Evolutionary conservation across 306 rosid genomes (phyloP), one percentile per base, ranked within the genome.

Genomic region (Lathyrus tuberosus): DNA sequence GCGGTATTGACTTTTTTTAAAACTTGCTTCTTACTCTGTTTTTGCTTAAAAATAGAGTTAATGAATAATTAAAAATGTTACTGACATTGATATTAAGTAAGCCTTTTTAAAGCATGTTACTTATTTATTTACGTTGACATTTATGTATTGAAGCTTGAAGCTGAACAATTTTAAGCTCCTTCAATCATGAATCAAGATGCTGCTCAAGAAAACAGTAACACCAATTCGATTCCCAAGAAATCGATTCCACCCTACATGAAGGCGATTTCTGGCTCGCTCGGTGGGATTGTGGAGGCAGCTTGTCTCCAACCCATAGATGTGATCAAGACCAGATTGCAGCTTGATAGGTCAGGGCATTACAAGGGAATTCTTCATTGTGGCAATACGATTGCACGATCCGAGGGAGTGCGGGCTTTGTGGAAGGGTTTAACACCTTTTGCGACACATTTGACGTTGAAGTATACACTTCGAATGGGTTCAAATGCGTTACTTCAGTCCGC

Each of bases 381-480:
- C 31, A 1, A 89, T 44, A 94, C 96, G 5, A 84, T 91, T 46
- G 0, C 80, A 1, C 85, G 71, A 5, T 78, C 97, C 3, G 99
- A 94, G 81, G 98, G 98, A 41, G 88, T 94, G 11, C 78, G 95
- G 30, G 98, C 98, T 43, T 77, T 94, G 22, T 94, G 97, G 99
- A 94, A 91, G 76, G 99, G 99, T 5, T 82, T 94, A 77, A 94
- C 97, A 14, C 99, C 97, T 13, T 94, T 94, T 46, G 95, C 99
- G 10, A 94, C 95, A 4, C 98, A 94, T 57, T 80, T 94, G 76
- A 94, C 98, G 2, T 78, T 94, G 78, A 94, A 94, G 84, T 94
- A 94, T 63, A 73, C 98, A 48, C 95, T 94, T 69, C 87, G 98
- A 31, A 94, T 94, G 96, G 97, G 99, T 40, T 88, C 97, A 41